Base-by-base conservation (phyloP, 176 grass and related monocot species). In the Poa annua region DNA sequence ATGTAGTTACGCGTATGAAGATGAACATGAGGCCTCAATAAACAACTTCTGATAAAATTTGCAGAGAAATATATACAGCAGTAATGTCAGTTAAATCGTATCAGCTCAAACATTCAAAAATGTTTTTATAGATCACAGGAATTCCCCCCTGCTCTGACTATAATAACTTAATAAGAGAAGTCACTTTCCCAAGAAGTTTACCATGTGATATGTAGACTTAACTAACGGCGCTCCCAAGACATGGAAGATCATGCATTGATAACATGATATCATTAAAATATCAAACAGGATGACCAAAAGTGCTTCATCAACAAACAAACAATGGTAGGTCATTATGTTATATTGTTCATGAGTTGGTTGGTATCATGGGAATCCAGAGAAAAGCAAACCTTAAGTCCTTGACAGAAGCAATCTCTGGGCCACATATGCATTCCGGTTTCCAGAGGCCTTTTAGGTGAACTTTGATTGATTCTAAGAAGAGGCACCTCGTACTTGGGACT, bases 351-450 rank as follows among this genome's bases (percentile, higher is more conserved):
- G 11, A 71, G 1, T 59, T 65, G 19, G 49, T 75, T 32, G 11
- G 4, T 11, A 44, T 48, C 11, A 41, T 71, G 48, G 3, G 52
- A 33, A 85, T 74, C 85, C 33, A 59, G 25, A 34, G 36, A 73
- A 78, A 75, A 54, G 19, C 8, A 72, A 83, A 95, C 93, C 93
- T 91, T 42, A 80, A 70, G 11, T 80, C 33, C 71, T 88, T 74
- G 6, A 66, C n/a, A 42, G 77, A 90, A 87, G 78, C 36, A 59
- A 86, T 54, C 54, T 82, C 69, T 70, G 36, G 66, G 44, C 73
- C 78, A 90, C 96, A 98, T 16, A 90, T 83, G 66, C 96, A 98
- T 85, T 95, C 93, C 8, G 88, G 82, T 73, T 87, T 95, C 96
- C 96, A 98, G 34, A 93, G 53, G 39, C 96, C 93, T 88, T 56